These are phyloP conservation scores for Buddleja alternifolia DNA, from an alignment of 257 asterid species.

Conservation along the genomic window DNA sequence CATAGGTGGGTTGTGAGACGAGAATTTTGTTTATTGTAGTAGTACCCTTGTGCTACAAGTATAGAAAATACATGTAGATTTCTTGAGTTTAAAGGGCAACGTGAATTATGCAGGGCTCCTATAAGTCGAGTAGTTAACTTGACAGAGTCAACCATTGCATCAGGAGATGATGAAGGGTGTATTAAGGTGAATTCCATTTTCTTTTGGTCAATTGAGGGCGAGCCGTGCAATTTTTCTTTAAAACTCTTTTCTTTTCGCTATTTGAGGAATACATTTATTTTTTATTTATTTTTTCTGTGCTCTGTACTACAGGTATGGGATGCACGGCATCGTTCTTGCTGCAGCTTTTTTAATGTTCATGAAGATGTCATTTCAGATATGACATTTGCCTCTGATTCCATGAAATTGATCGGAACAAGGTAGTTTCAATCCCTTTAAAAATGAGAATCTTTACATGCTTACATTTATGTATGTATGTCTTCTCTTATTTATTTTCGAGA, in stretches of 20 bases:
- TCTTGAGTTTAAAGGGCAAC: constrained; percentile 3
- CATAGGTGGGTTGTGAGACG: constrained; percentile 65
- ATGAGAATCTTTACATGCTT: too few relatives aligned
- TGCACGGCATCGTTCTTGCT: constrained; percentile 85
- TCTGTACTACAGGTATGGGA: constrained; percentile 76
- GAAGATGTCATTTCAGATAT: constrained; percentile 89
- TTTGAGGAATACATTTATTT: constrained; percentile 1
- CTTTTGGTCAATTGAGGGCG: too few relatives aligned
- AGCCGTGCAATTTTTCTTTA: too few relatives aligned
- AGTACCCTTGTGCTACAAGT: neutral
- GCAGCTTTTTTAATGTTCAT: constrained; percentile 66
- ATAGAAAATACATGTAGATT: neutral
- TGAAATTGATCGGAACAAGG: constrained; percentile 84
- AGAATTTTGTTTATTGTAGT: neutral
- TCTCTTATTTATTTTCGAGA: neutral
- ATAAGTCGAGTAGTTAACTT: constrained; percentile 78
- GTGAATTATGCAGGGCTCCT: constrained; percentile 62
- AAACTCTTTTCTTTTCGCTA: neutral
- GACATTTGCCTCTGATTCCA: constrained; percentile 78
- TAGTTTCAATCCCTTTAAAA: constrained; percentile 24
- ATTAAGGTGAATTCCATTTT: constrained; percentile 70
- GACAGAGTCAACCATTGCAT: constrained; percentile 83
- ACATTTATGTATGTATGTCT: too few relatives aligned
- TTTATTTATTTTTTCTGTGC: constrained; percentile 12
- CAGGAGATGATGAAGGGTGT: constrained; percentile 92